phyloP scores from a whole-genome alignment of 192 early-diverging fungal genomes.

The Chytriomyces sp. region DNA sequence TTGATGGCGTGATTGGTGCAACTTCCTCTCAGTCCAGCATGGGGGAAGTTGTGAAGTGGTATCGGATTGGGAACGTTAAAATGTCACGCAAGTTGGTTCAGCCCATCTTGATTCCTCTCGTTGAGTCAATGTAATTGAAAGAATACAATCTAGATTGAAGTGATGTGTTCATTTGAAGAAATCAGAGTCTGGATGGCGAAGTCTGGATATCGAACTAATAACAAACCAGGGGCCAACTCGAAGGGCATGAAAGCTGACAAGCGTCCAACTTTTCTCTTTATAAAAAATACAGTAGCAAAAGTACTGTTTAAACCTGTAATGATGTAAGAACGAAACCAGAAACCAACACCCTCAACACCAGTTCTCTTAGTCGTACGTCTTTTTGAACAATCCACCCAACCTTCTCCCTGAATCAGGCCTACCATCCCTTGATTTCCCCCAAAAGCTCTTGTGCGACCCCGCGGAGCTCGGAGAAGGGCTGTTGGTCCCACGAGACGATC shows the following conservation, averaged over 20 bases:
- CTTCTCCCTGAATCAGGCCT: background rate
- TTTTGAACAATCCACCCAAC: slow-evolving; percentile 9
- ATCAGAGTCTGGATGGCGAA: too few species aligned
- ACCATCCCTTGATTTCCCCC: background rate
- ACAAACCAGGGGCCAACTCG: background rate
- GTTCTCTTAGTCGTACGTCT: background rate
- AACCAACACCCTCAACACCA: background rate
- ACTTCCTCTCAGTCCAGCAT: background rate
- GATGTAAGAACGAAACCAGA: background rate
- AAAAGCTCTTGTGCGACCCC: background rate
- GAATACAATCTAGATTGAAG: too few species aligned
- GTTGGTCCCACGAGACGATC: background rate
- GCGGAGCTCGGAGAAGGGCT: background rate
- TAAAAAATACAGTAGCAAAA: background rate
- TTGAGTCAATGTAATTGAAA: slow-evolving; percentile 51
- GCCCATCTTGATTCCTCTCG: slow-evolving; percentile 63
- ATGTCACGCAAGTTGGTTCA: slow-evolving; percentile 67
- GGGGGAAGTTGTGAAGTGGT: slow-evolving; percentile 32
- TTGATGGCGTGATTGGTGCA: too few species aligned
- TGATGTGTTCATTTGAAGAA: too few species aligned
- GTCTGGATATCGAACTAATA: background rate
- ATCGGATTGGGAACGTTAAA: slow-evolving; percentile 54
- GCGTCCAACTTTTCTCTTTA: background rate
- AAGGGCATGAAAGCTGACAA: background rate
- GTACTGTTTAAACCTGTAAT: too few species aligned